Base-by-base conservation (phyloP, 345 rosid genomes). In the Aquilaria malaccensis region DNA sequence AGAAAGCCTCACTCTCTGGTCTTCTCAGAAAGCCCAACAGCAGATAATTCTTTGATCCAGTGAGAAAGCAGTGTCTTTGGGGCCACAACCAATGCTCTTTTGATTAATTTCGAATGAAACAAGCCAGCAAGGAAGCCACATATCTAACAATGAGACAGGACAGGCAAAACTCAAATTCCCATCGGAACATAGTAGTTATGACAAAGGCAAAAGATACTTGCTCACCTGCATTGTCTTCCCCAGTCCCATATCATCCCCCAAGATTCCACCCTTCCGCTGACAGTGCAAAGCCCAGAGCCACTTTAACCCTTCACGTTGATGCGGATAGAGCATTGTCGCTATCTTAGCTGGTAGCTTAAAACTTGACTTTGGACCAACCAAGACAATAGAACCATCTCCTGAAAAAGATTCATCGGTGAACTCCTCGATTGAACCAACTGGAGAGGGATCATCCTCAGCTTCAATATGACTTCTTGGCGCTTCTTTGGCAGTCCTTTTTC, bases 151-250 rank as follows among this genome's bases (percentile, higher is more conserved):
- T 31, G 13, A 51, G 59, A 63, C 50, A 68, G 64, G 59, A 63
- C 50, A 68, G 64, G 69, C 55, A 59, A 33, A 64, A 55, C 57
- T 48, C 50, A 54, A 66, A 22, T 7, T 15, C 30, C 52, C 2
- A 2, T 45, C 11, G 58, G 30, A 52, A 59, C 2, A 66, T 55
- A 56, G 45, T 30, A 43, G 43, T 37, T 4, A 37, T 37, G 43
- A 62, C 13, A 41, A 7, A 59, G 9, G 43, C 11, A 45, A 45
- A 30, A 55, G 31, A 12, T 58, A 62, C 33, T 58, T 55, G 52
- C 59, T 73, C 73, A 88, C 99, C 92, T 94, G 99, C 99, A 94
- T 94, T n/a, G 99, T 94, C 79, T 94, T 94, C 57, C 99, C 99
- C 69, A 94, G 77, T 46, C 99, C 99, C 99, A 94, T 90, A 66